phyloP scores from a whole-genome alignment of 2,329 filamentous ascomycete genomes.

The Scopulariopsis brevicaulis region DNA sequence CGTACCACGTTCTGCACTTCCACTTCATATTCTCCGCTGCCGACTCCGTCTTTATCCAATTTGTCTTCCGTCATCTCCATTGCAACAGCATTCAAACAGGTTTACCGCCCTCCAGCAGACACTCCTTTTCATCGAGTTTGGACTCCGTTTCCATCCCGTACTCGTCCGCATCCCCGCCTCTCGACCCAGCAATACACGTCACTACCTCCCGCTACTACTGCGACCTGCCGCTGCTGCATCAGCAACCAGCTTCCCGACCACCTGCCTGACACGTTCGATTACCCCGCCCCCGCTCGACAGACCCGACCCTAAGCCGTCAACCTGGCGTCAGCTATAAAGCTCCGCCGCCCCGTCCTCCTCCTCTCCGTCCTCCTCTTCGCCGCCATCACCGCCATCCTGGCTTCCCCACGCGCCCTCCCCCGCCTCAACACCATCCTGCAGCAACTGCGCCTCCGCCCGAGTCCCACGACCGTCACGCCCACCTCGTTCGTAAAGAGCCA shows the following conservation, averaged over 20 bases:
- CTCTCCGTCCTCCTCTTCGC: conserved; percentile 41
- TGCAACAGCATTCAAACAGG: too few species aligned
- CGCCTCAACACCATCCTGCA: conserved; percentile 47
- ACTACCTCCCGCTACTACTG: background rate
- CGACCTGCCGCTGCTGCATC: background rate
- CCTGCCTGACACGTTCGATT: background rate
- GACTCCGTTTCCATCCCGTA: background rate
- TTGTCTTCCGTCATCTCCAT: too few species aligned
- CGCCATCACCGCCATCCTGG: conserved; percentile 50
- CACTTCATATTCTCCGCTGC: too few species aligned
- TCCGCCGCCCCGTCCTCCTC: conserved; percentile 3
- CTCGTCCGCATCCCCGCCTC: background rate
- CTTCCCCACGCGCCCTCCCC: conserved; percentile 45
- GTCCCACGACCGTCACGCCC: conserved; percentile 14
- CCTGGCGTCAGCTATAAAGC: conserved; percentile 5
- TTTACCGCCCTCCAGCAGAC: too few species aligned
- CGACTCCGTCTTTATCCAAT: too few species aligned
- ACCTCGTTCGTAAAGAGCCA: conserved; percentile 5
- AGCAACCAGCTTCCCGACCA: background rate
- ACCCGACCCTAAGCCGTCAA: background rate
- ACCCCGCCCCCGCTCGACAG: background rate
- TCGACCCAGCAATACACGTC: background rate
- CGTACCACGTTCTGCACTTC: too few species aligned
- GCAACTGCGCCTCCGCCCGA: conserved; percentile 34
- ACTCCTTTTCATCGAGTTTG: too few species aligned